Evolutionary conservation across 2,329 filamentous ascomycete genomes (phyloP).

Genomic region (Aspergillus alliaceus): DNA sequence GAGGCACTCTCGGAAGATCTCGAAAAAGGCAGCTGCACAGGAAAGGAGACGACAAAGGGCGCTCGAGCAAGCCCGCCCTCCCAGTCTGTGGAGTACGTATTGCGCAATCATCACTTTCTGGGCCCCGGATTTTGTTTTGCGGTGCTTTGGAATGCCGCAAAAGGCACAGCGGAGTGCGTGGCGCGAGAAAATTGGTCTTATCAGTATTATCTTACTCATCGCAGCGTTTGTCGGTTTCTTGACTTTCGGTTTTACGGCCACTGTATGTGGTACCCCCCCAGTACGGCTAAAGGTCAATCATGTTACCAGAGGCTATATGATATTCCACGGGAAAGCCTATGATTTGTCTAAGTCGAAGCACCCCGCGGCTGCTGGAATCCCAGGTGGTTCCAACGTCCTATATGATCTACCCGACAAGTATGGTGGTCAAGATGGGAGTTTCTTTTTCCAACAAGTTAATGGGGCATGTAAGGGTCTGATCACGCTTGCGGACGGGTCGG

Average conservation of each 20-base stretch:
- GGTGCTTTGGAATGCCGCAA: slow-evolving; percentile 79
- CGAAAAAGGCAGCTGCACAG: slow-evolving; percentile 59
- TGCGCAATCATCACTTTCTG: slow-evolving; percentile 93
- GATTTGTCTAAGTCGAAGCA: slow-evolving; percentile 76
- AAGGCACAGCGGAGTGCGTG: slow-evolving; percentile 89
- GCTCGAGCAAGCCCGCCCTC: slow-evolving; percentile 67
- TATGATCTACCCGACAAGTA: slow-evolving; percentile 81
- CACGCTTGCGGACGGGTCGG: slow-evolving; percentile 66
- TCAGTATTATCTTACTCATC: slow-evolving; percentile 88
- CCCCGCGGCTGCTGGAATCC: slow-evolving; percentile 76
- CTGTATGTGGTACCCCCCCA: slow-evolving; percentile 75
- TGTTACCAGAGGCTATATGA: slow-evolving; percentile 82
- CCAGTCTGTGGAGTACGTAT: slow-evolving; percentile 92
- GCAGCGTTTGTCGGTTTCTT: slow-evolving; percentile 90
- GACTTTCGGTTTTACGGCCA: slow-evolving; percentile 92
- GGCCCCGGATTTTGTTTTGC: slow-evolving; percentile 81
- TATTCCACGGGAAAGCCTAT: slow-evolving; percentile 91
- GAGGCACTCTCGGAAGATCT: slow-evolving; percentile 65
- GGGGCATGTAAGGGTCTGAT: slow-evolving; percentile 93
- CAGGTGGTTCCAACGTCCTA: slow-evolving; percentile 72
- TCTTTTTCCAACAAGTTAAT: slow-evolving; percentile 98
- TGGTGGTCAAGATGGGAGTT: slow-evolving; percentile 89
- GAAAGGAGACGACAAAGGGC: slow-evolving; percentile 61
- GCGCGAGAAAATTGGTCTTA: slow-evolving; percentile 96
- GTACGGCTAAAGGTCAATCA: slow-evolving; percentile 78